These are phyloP conservation scores for Andrographis paniculata DNA, from an alignment of 305 asterid genomes.

Conservation along the genomic window DNA sequence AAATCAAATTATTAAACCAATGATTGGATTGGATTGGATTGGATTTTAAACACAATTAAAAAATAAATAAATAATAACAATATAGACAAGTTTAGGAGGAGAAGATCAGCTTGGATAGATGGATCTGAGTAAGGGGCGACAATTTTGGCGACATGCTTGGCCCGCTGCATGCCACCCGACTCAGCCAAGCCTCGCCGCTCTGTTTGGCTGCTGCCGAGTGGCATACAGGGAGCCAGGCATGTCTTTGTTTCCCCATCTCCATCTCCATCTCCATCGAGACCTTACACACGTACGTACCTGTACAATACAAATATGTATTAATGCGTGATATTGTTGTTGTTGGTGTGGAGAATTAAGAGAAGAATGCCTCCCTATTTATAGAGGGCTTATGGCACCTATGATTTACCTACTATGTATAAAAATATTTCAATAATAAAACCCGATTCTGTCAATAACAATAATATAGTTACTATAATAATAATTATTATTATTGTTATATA, in stretches of 20 bases:
- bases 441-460: background rate
- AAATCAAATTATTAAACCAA: no score
- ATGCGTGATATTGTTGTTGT: background rate
- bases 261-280: no score
- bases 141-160: no score
- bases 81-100: no score
- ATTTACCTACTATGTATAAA: slow-evolving; percentile 17
- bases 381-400: background rate
- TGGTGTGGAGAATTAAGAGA: slow-evolving; percentile 1
- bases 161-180: slow-evolving; percentile 9
- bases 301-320: background rate
- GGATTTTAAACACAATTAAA: no score
- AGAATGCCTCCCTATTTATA: slow-evolving; percentile 18
- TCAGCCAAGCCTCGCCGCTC: background rate
- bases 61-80: no score
- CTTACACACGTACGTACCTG: no score
- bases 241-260: background rate
- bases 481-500: no score
- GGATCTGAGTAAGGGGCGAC: no score
- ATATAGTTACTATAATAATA: no score
- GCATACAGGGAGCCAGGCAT: slow-evolving; percentile 22
- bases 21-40: no score
- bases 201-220: background rate
- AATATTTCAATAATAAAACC: background rate
- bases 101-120: no score